Conservation (phyloP, 148 eudicot species). For the Camellia granthamiana region DNA sequence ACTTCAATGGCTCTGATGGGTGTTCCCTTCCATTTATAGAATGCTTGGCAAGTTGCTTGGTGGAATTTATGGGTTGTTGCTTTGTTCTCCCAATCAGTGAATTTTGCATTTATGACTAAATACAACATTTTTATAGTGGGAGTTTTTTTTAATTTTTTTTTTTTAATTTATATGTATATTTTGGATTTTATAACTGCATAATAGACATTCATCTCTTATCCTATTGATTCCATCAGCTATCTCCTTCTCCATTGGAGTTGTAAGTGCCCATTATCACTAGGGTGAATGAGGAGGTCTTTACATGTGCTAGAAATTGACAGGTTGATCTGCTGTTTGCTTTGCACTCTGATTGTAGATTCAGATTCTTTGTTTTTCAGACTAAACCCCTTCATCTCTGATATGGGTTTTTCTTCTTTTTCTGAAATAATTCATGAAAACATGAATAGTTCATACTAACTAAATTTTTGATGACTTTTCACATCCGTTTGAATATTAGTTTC, state of each 20-base stretch:
- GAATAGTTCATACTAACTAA: neutral
- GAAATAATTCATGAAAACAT: neutral
- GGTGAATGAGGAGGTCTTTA: neutral
- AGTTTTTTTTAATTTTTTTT: neutral
- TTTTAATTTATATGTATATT: too few relatives aligned
- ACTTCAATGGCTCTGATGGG: constrained; percentile 15
- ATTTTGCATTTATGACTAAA: neutral
- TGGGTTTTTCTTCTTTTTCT: neutral
- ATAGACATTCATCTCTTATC: neutral
- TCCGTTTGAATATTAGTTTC: neutral
- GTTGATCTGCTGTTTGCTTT: neutral
- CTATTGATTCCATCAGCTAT: neutral
- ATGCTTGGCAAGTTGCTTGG: neutral
- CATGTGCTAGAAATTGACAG: neutral
- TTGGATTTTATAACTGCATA: neutral
- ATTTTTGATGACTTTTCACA: neutral
- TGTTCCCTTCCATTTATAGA: constrained; percentile 14
- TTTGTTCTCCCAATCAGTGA: neutral
- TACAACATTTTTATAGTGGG: neutral
- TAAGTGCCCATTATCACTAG: neutral
- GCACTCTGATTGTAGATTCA: neutral
- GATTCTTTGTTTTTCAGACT: too few relatives aligned
- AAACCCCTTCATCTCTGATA: neutral
- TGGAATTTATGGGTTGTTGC: neutral
- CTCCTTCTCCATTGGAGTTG: neutral